A percentile compares a stretch with the other conserved stretches of the same genome.
Evolutionary conservation across 1,284 basidiomycete genomes (phyloP).

Genomic region (Sparassis latifolia): DNA sequence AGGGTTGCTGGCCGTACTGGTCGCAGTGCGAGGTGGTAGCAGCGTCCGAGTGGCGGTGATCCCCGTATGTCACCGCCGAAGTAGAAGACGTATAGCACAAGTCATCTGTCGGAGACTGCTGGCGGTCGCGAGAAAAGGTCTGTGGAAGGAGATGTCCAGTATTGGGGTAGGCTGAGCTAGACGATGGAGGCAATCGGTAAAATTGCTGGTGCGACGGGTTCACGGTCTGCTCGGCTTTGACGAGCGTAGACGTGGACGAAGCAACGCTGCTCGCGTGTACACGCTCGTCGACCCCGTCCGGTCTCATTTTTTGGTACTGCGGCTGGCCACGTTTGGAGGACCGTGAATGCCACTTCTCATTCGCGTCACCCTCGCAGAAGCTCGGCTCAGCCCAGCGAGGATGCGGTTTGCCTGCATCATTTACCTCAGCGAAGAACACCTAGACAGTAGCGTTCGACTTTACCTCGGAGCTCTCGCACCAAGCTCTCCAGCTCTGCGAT

Average conservation of each 20-base stretch:
- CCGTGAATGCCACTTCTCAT: slow-evolving; percentile 79
- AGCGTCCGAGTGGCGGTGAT: slow-evolving; percentile 15
- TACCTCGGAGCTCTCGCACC: slow-evolving; percentile 75
- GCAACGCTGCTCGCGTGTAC: slow-evolving; percentile 8
- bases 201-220: slow-evolving; percentile 21
- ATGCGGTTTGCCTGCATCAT: slow-evolving; percentile 64
- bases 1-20: slow-evolving; percentile 22
- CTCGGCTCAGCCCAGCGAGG: slow-evolving; percentile 74
- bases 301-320: slow-evolving; percentile 20
- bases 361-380: slow-evolving; percentile 71
- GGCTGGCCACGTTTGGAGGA: slow-evolving; percentile 47
- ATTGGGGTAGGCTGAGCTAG: slow-evolving; percentile 7
- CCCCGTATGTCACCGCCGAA: slow-evolving; percentile 26
- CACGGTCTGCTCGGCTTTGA: slow-evolving; percentile 29
- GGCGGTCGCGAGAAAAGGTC: slow-evolving; percentile 11
- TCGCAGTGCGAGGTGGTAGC: slow-evolving; percentile 15
- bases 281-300: slow-evolving; percentile 15
- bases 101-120: slow-evolving; percentile 18
- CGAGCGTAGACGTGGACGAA: slow-evolving; percentile 17
- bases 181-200: slow-evolving; percentile 26
- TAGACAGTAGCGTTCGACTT: slow-evolving; percentile 12
- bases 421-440: neutral
- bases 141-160: slow-evolving; percentile 1
- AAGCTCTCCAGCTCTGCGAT: slow-evolving; percentile 88
- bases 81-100: slow-evolving; percentile 24